A percentile compares a stretch with the other conserved stretches of the same genome.
Evolutionary conservation across 306 rosid genomes (phyloP).

Genomic region (Corylus avellana): DNA sequence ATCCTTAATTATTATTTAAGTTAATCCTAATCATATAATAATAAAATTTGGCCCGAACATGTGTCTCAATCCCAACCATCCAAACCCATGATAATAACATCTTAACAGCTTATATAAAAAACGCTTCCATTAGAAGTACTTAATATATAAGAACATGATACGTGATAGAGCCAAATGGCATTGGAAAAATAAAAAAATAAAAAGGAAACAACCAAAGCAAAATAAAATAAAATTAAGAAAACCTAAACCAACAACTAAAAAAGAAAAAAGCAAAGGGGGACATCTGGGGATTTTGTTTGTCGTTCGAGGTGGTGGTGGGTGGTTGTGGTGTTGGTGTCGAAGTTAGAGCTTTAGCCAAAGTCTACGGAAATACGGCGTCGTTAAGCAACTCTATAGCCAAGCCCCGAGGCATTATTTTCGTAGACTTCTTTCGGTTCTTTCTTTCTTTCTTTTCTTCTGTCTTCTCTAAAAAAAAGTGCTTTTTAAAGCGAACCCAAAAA

Average conservation of each 20-base stretch:
- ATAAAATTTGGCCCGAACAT: no score
- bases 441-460: neutral
- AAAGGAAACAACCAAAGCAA: neutral
- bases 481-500: neutral
- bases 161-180: slow-evolving; percentile 11
- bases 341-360: slow-evolving; percentile 41
- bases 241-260: neutral
- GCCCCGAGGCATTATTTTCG: slow-evolving; percentile 45
- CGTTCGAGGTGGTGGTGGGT: no score
- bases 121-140: neutral
- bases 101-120: slow-evolving; percentile 11
- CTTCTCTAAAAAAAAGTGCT: neutral
- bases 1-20: neutral
- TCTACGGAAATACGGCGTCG: slow-evolving; percentile 77
- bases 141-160: neutral
- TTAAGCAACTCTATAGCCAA: slow-evolving; percentile 1
- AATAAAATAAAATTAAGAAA: neutral
- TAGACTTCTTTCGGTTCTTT: slow-evolving; percentile 29
- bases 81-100: slow-evolving; percentile 6
- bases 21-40: no score
- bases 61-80: neutral
- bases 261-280: neutral
- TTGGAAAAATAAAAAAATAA: neutral
- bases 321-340: neutral
- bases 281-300: neutral